phyloP scores from a whole-genome alignment of 345 rosid genomes.

The Cardamine chenopodiifolia region DNA sequence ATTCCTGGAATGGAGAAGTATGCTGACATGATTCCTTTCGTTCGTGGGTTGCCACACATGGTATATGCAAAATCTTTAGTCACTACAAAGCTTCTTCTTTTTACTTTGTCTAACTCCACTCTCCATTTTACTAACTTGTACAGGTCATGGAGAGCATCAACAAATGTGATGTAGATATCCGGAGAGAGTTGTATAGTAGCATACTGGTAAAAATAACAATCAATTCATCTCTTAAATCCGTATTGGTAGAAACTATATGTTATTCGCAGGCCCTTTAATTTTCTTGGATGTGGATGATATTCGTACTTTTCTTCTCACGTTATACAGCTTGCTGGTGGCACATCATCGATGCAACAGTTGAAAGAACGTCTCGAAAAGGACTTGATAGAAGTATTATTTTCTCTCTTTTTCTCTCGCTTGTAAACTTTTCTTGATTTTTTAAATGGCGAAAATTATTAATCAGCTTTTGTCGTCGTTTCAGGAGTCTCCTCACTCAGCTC shows the following conservation, averaged over 20 bases:
- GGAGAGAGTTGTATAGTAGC: conserved; percentile 92
- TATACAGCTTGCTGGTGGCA: conserved; percentile 96
- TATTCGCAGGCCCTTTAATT: background rate
- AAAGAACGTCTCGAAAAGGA: conserved; percentile 99
- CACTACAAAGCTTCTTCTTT: conserved; percentile 7
- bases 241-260: background rate
- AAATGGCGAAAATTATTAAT: background rate
- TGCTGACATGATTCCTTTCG: conserved; percentile 57
- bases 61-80: conserved; percentile 46
- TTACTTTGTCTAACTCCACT: conserved; percentile 1
- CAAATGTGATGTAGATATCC: conserved; percentile 90
- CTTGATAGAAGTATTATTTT: conserved; percentile 71
- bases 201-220: conserved; percentile 66
- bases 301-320: conserved; percentile 12
- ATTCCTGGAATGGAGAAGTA: conserved; percentile 86
- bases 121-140: conserved; percentile 23
- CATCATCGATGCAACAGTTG: conserved; percentile 97
- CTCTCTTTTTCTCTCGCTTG: conserved; percentile 8
- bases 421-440: background rate
- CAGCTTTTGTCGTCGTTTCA: conserved; percentile 40
- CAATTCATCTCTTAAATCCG: background rate
- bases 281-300: conserved; percentile 16
- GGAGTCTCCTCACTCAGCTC: conserved; percentile 99
- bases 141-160: conserved; percentile 96
- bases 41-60: conserved; percentile 95